Evolutionary conservation across 176 grass and related monocot species (phyloP), one percentile per base, ranked within the genome.

Genomic region (Thalia dealbata): DNA sequence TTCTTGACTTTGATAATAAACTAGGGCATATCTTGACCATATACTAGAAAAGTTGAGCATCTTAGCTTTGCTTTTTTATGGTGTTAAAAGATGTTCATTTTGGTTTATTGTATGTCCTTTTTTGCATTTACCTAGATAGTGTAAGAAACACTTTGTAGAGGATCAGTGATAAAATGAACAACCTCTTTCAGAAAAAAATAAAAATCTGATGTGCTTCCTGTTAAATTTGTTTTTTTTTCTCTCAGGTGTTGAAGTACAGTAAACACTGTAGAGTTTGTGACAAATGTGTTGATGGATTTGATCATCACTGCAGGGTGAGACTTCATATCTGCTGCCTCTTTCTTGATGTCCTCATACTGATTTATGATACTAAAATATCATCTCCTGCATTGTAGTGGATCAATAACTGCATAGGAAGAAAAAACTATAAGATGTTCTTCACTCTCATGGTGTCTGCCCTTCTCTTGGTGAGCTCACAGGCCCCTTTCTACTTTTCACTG

Each of bases 221-320:
- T 29, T 72, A 28, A 52, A 10, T 72, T 51, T 23, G 18, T 26
- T 52, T 3, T 29, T 26, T 52, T 3, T 29, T 54, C 48, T 29
- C 6, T 52, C 75, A 96, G 92, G 92, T 96, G 19, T 73, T 93
- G 75, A 99, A 88, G 78, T 86, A 93, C 75, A 99, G 90, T 82
- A 99, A 99, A 60, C 95, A 97, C 76, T 97, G 95, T 35, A 86
- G 95, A 79, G 95, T 97, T 56, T 97, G 95, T 35, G 95, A 97
- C 85, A 97, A 97, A 75, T 97, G 95, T 77, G 90, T 97, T 52
- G 90, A 93, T 72, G 95, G 90, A 25, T 97, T 97, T 64, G 95
- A 97, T 88, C 95, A 97, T 80, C 95, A 97, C 44, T 97, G 95
- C 83, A 91, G 95, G 52, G 95, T 97, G 88, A 74, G 82, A 56